These are phyloP conservation scores for Colletotrichum cordylinicola DNA, from an alignment of 2,329 filamentous ascomycete genomes.

Conservation along the genomic window DNA sequence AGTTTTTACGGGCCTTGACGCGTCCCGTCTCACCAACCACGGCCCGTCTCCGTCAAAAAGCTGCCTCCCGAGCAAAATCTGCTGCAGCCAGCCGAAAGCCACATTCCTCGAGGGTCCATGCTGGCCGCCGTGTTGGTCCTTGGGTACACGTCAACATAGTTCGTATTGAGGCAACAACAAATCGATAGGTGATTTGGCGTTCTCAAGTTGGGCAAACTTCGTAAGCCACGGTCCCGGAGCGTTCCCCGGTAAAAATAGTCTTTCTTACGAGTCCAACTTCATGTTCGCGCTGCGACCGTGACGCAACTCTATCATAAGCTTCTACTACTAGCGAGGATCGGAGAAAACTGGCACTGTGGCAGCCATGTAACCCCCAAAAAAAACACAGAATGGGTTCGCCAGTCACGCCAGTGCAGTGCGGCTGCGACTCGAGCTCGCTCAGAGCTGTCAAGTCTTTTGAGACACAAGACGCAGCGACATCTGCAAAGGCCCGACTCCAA, in stretches of 20 bases:
- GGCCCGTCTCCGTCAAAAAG: neutral
- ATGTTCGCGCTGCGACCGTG: neutral
- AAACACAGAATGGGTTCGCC: neutral
- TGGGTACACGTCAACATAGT: neutral
- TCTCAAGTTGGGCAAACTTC: neutral
- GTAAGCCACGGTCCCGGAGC: neutral
- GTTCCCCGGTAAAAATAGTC: neutral
- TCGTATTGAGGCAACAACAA: neutral
- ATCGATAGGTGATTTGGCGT: neutral
- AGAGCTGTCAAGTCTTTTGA: neutral
- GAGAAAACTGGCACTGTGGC: neutral
- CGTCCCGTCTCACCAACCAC: conserved; percentile 10
- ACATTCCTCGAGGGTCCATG: neutral
- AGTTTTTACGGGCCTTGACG: neutral
- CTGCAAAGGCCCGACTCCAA: neutral
- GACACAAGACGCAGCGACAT: neutral
- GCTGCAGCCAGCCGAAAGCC: neutral
- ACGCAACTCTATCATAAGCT: conserved; percentile 6
- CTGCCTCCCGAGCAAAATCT: neutral
- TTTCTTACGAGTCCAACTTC: neutral
- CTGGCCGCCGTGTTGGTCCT: neutral
- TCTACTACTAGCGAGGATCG: neutral
- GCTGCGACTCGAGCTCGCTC: neutral
- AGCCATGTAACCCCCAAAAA: neutral
- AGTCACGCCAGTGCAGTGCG: neutral